These are phyloP conservation scores for Clavispora phyllophila DNA, from an alignment of 805 yeast species.

Conservation along the genomic window DNA sequence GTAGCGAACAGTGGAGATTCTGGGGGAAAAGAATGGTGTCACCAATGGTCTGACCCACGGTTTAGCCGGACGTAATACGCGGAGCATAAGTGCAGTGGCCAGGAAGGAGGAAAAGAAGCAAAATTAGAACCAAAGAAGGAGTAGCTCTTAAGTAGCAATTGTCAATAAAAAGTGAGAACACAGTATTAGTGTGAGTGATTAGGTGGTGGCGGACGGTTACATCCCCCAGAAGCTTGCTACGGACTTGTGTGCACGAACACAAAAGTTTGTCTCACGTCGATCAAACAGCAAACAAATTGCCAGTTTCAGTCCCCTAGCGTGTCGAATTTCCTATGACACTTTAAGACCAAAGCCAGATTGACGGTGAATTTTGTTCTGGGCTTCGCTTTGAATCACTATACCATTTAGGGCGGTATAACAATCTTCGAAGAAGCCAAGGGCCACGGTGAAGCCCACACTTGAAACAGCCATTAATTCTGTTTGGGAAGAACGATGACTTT, in stretches of 20 bases:
- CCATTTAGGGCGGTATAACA: constrained; percentile 24
- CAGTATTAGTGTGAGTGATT: neutral
- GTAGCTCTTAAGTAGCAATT: no score
- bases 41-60: neutral
- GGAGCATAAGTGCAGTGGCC: neutral
- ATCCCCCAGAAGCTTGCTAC: neutral
- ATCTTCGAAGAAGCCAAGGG: constrained; percentile 30
- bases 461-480: neutral
- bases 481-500: neutral
- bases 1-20: neutral
- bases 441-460: neutral
- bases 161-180: no score
- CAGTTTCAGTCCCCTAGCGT: constrained; percentile 25
- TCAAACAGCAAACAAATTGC: constrained; percentile 15
- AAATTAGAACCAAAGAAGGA: neutral
- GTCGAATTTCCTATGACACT: constrained; percentile 4
- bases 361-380: constrained; percentile 21
- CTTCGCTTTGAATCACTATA: constrained; percentile 31
- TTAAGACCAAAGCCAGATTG: constrained; percentile 16
- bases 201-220: neutral
- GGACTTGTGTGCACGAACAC: neutral
- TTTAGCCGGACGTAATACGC: neutral
- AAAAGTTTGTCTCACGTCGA: constrained; percentile 27
- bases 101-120: no score
- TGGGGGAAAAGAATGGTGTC: neutral